phyloP scores from a whole-genome alignment of 2,329 filamentous ascomycete species.

The Hymenotorrendiella dingleyae region DNA sequence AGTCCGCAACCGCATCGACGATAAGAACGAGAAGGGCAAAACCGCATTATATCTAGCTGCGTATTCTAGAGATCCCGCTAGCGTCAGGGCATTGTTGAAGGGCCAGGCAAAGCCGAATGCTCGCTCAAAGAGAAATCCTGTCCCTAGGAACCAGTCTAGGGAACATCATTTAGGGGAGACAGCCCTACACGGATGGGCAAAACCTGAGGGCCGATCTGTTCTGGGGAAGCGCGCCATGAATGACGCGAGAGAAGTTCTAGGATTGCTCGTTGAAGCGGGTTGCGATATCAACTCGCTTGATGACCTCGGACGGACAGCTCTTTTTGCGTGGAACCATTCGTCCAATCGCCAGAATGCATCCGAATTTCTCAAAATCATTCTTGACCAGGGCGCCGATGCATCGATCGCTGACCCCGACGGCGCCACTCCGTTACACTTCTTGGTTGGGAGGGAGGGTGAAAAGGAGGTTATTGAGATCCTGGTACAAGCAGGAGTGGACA shows the following conservation, averaged over 20 bases:
- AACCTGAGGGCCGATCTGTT: neutral
- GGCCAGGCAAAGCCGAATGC: slow-evolving; percentile 2
- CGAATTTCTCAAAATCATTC: slow-evolving; percentile 6
- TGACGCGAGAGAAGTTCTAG: neutral
- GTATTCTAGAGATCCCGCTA: slow-evolving; percentile 1
- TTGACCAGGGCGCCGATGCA: slow-evolving; percentile 2
- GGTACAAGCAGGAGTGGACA: slow-evolving; percentile 7
- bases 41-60: slow-evolving; percentile 9
- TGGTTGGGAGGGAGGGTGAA: no score
- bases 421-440: neutral
- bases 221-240: no score
- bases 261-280: slow-evolving; percentile 15
- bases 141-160: no score
- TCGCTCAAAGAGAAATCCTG: neutral
- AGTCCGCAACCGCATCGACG: slow-evolving; percentile 1
- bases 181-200: neutral
- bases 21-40: slow-evolving; percentile 6
- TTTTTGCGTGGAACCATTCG: slow-evolving; percentile 4
- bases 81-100: slow-evolving; percentile 3
- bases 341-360: neutral
- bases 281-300: slow-evolving; percentile 17
- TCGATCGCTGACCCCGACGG: neutral
- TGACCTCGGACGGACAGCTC: slow-evolving; percentile 1
- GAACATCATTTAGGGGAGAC: no score
- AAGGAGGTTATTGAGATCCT: slow-evolving; percentile 1